phyloP scores from a whole-genome alignment of 2,329 filamentous ascomycete species.

The Cladophialophora psammophila region DNA sequence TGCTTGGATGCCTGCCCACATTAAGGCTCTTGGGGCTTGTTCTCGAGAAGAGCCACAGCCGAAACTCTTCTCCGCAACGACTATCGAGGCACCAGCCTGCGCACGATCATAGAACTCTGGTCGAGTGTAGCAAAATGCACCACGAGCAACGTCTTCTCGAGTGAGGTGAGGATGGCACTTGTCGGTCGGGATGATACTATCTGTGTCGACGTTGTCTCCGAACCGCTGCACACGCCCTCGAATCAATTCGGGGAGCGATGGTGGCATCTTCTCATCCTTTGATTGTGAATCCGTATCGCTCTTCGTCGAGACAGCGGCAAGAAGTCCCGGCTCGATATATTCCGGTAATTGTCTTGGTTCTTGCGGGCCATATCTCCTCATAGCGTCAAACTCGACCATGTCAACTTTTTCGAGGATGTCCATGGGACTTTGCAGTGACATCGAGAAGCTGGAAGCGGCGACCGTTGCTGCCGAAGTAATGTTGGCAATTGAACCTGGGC shows the following conservation, averaged over 20 bases:
- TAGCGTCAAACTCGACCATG: conserved; percentile 38
- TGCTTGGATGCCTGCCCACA: conserved; percentile 20
- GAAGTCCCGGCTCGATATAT: conserved; percentile 9
- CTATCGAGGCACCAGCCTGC: conserved; percentile 17
- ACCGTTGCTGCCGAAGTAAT: conserved; percentile 20
- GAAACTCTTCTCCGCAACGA: conserved; percentile 26
- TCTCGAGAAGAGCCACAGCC: conserved; percentile 25
- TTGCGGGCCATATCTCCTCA: conserved; percentile 8
- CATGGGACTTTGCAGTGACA: conserved; percentile 32
- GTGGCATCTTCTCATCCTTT: neutral
- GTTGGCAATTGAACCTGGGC: conserved; percentile 43
- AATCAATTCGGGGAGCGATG: conserved; percentile 20
- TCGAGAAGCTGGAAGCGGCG: conserved; percentile 18
- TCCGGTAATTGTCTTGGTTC: neutral
- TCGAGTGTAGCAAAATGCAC: conserved; percentile 25
- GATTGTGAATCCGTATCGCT: neutral
- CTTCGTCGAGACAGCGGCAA: neutral
- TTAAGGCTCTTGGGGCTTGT: conserved; percentile 22
- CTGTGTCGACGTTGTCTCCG: conserved; percentile 27
- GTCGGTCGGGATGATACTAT: conserved; percentile 29
- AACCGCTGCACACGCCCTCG: conserved; percentile 22
- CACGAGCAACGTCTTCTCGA: conserved; percentile 25
- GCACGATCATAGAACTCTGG: conserved; percentile 25
- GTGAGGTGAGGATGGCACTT: conserved; percentile 27
- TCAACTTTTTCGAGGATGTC: conserved; percentile 24